phyloP scores from a whole-genome alignment of 768 basidiomycete species.

The Termitomyces sp. region DNA sequence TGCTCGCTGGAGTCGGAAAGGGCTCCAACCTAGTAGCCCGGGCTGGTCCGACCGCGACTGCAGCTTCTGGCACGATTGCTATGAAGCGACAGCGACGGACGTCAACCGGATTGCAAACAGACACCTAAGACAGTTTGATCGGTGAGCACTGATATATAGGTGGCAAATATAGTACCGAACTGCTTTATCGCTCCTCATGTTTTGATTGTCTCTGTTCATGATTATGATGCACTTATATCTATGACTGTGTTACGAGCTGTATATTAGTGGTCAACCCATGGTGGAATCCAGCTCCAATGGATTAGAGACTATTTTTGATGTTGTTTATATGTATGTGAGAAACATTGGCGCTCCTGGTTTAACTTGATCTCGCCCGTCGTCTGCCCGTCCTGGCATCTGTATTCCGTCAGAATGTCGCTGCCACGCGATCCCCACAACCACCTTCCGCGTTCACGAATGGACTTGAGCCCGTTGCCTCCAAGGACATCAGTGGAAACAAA shows the following conservation, averaged over 20 bases:
- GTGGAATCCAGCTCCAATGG: constrained; percentile 2
- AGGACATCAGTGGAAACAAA: constrained; percentile 34
- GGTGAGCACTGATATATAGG: constrained; percentile 11
- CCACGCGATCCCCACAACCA: constrained; percentile 30
- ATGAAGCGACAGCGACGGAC: constrained; percentile 83
- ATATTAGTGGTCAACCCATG: constrained; percentile 9
- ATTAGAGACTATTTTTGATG: constrained; percentile 10
- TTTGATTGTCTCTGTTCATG: constrained; percentile 7
- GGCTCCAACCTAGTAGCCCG: constrained; percentile 13
- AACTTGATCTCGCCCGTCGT: constrained; percentile 6
- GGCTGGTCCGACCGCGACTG: constrained; percentile 22
- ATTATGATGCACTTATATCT: constrained; percentile 2
- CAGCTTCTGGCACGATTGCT: constrained; percentile 31
- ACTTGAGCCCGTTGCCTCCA: constrained; percentile 53
- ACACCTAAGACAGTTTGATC: constrained; percentile 16
- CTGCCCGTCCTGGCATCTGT: constrained; percentile 58
- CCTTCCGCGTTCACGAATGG: constrained; percentile 42
- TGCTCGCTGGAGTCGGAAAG: constrained; percentile 38
- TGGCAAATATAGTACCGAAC: constrained; percentile 20
- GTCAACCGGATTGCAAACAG: constrained; percentile 47
- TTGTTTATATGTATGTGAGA: constrained; percentile 11
- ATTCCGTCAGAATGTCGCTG: constrained; percentile 47
- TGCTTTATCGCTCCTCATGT: constrained; percentile 24
- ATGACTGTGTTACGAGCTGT: constrained; percentile 4
- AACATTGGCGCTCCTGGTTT: neutral